Evolutionary conservation across 208 protist genomes (phyloP).

Genomic region (Wallacemonas rigidus): DNA sequence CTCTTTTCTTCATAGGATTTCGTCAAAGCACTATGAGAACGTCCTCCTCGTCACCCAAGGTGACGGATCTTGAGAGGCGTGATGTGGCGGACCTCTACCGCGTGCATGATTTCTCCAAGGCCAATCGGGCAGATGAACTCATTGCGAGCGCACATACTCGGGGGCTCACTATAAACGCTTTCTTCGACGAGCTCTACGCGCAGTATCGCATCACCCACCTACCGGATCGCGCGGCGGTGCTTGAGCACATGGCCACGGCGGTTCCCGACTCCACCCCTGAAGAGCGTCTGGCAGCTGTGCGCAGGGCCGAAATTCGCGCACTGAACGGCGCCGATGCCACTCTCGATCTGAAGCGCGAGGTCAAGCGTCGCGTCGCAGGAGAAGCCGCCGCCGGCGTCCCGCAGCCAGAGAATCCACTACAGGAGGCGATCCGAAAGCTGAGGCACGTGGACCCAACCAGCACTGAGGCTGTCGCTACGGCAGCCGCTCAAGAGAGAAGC

Average conservation of each 20-base stretch:
- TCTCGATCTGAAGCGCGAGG: conserved; percentile 31
- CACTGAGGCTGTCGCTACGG: background rate
- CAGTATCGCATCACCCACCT: conserved; percentile 39
- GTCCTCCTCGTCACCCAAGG: conserved; percentile 3
- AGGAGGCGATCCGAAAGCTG: conserved; percentile 17
- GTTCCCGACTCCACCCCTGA: conserved; percentile 37
- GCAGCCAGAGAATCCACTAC: background rate
- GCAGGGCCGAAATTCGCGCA: conserved; percentile 43
- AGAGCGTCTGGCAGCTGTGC: conserved; percentile 44
- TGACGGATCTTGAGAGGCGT: conserved; percentile 36
- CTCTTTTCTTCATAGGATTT: too few species aligned
- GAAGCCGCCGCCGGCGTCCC: background rate
- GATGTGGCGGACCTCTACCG: conserved; percentile 61
- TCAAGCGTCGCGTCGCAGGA: conserved; percentile 5
- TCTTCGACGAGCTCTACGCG: conserved; percentile 51
- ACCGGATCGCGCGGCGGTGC: conserved; percentile 36
- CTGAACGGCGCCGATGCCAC: conserved; percentile 44
- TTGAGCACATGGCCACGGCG: conserved; percentile 26
- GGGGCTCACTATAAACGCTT: conserved; percentile 21
- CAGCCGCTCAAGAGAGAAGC: background rate
- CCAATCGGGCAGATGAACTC: conserved; percentile 32
- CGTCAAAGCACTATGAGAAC: background rate
- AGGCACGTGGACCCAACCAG: conserved; percentile 20
- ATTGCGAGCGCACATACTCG: conserved; percentile 24
- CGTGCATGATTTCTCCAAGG: conserved; percentile 56